Base-by-base conservation (phyloP, 2,329 filamentous ascomycete species). In the Harringtonia aguacate region DNA sequence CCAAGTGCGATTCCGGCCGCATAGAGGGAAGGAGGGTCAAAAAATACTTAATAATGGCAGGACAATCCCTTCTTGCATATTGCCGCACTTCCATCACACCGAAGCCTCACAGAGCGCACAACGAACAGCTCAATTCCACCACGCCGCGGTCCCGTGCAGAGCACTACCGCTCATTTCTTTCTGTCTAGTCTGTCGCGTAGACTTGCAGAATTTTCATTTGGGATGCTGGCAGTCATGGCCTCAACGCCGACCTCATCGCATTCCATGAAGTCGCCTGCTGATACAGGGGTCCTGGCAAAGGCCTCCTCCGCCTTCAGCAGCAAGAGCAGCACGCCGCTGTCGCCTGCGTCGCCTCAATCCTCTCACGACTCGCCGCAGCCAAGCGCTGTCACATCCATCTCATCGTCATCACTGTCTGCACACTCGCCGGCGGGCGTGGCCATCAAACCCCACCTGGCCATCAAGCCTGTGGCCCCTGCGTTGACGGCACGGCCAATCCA, bases 401-500 rank as follows among this genome's bases (percentile, higher is more conserved):
- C 24, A 28, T 35, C n/a, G 8, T 14, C 39, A 12, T 36, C 51
- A 4, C 36, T 48, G 36, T 43, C 55, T 38, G 50, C 50, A 21
- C 48, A 53, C 27, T 48, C 52, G 5, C 43, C 52, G 14, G 39
- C 45, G 14, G 50, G 50, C 20, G 31, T 42, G 15, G 30, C 45
- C 12, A 22, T 27, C 13, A 50, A 48, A 33, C 50, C 48, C 3
- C 48, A 48, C 33, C 38, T 50, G 10, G 50, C 48, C 24, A 48
- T 48, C 38, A 52, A 52, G 33, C 50, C 48, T 4, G 39, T 46
- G 18, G 47, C 38, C 9, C 45, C 46, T n/a, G n/a, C n/a, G n/a
- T n/a, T n/a, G 3, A 48, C 42, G 4, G 51, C 53, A 24, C 52
- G 50, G 17, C 52, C 57, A 9, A 55, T 58, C n/a, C 54, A 52